Evolutionary conservation across 768 basidiomycete genomes (phyloP).

Genomic region (Pleurotus platypus): DNA sequence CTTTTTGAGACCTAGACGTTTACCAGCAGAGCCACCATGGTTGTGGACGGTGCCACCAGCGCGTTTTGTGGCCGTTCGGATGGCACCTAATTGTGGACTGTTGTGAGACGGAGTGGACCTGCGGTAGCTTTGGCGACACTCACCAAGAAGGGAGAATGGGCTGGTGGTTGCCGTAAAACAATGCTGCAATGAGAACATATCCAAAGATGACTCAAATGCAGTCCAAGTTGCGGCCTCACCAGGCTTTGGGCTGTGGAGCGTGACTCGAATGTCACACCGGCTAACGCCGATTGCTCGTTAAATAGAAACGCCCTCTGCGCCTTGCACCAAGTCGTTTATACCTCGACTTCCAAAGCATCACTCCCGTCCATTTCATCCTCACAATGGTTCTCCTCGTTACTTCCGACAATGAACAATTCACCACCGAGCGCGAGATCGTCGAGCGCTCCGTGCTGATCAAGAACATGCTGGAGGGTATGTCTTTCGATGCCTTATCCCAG

Average conservation of each 20-base stretch:
- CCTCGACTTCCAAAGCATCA: conserved; percentile 14
- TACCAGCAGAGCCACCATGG: conserved; percentile 88
- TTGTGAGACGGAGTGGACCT: neutral
- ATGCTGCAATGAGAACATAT: conserved; percentile 40
- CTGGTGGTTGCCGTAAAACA: conserved; percentile 30
- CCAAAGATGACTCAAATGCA: neutral
- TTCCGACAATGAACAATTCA: conserved; percentile 94
- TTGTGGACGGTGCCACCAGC: conserved; percentile 95
- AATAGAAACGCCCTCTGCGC: conserved; percentile 27
- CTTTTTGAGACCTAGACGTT: conserved; percentile 92
- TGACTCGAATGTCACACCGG: conserved; percentile 23
- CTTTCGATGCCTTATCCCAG: conserved; percentile 6
- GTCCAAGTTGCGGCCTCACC: no score
- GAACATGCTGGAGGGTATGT: conserved; percentile 97
- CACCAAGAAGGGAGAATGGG: conserved; percentile 53
- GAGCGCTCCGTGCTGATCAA: conserved; percentile 96
- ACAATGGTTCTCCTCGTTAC: conserved; percentile 86
- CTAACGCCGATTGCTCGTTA: conserved; percentile 30
- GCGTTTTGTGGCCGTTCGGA: conserved; percentile 94
- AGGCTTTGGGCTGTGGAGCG: conserved; percentile 2
- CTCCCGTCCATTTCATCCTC: conserved; percentile 7
- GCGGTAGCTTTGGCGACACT: neutral
- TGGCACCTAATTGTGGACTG: conserved; percentile 41
- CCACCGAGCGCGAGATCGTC: conserved; percentile 90
- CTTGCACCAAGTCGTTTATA: neutral